These are phyloP conservation scores for Ilyonectria robusta DNA, from an alignment of 2,329 filamentous ascomycete species.

Conservation along the genomic window DNA sequence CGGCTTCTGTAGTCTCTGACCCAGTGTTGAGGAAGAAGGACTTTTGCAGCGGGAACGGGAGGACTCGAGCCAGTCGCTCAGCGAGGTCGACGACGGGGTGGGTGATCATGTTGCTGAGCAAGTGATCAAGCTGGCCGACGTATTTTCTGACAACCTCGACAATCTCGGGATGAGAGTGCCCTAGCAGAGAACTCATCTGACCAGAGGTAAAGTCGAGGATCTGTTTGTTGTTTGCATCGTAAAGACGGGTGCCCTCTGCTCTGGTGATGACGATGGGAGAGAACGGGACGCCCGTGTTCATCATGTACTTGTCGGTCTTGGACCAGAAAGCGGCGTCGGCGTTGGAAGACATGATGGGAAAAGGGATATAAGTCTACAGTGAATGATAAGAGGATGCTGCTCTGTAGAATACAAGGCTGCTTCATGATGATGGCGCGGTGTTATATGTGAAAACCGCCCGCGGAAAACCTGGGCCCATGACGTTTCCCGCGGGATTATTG, in stretches of 20 bases:
- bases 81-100: constrained; percentile 68
- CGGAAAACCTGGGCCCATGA: background rate
- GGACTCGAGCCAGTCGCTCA: constrained; percentile 60
- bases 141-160: constrained; percentile 64
- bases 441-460: background rate
- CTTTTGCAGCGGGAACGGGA: constrained; percentile 64
- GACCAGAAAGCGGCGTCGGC: constrained; percentile 47
- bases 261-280: constrained; percentile 59
- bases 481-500: background rate
- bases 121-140: constrained; percentile 67
- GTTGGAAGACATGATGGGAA: constrained; percentile 23
- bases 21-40: constrained; percentile 72
- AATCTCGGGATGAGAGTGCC: constrained; percentile 71
- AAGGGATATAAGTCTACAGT: background rate
- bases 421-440: background rate
- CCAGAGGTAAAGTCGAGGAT: constrained; percentile 73
- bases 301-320: constrained; percentile 57
- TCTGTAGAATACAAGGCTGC: background rate
- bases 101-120: constrained; percentile 70
- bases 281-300: constrained; percentile 59
- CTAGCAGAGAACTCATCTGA: constrained; percentile 71
- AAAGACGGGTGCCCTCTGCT: constrained; percentile 62
- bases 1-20: constrained; percentile 69
- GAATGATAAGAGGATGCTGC: background rate
- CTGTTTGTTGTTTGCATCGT: constrained; percentile 56